phyloP scores from a whole-genome alignment of 129 eudicot genomes.

The Gnaphalium uliginosum region DNA sequence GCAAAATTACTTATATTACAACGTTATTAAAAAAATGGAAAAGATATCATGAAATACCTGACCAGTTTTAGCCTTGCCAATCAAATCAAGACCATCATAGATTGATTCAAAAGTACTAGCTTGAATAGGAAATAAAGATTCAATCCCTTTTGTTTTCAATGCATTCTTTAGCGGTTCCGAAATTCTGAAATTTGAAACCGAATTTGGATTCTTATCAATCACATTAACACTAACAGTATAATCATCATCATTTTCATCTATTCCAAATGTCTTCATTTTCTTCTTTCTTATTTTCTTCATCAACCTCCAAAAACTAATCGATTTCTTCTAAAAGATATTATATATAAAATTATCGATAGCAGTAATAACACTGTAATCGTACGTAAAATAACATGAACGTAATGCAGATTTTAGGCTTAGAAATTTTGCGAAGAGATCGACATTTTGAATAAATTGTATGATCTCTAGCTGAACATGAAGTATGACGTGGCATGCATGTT shows the following conservation, averaged over 20 bases:
- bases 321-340: too few relatives aligned
- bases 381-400: neutral
- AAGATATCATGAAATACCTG: slow-evolving; percentile 49
- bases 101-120: slow-evolving; percentile 72
- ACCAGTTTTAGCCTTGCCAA: slow-evolving; percentile 94
- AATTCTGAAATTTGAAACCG: slow-evolving; percentile 63
- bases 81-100: slow-evolving; percentile 83
- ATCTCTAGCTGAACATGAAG: neutral
- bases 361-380: neutral
- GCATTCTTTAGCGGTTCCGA: slow-evolving; percentile 72
- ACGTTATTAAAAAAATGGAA: neutral
- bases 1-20: neutral
- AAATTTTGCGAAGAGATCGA: neutral
- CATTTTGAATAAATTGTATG: neutral
- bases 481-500: slow-evolving; percentile 5
- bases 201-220: slow-evolving; percentile 42
- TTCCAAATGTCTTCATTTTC: slow-evolving; percentile 46
- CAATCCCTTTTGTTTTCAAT: slow-evolving; percentile 71
- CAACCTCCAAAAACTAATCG: slow-evolving; percentile 2
- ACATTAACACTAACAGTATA: neutral
- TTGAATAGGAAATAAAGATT: slow-evolving; percentile 87
- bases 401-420: neutral
- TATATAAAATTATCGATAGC: neutral
- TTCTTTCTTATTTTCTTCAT: neutral
- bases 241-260: slow-evolving; percentile 34